Evolutionary conservation across 1,284 basidiomycete species (phyloP), one percentile per base, ranked within the genome.

Genomic region (Boletus sp.): DNA sequence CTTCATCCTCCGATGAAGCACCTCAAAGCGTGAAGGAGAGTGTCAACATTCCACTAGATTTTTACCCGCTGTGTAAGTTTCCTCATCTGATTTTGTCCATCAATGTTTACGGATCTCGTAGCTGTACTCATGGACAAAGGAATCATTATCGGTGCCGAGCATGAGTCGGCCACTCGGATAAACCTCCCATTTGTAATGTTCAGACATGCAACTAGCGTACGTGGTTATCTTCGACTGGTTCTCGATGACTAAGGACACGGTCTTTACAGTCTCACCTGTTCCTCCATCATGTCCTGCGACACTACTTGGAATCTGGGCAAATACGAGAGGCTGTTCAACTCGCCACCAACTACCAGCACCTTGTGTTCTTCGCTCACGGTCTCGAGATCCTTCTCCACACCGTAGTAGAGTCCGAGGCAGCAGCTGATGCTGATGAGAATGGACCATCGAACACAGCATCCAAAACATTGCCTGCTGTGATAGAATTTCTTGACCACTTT

Each of bases 41-140:
- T 67, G 89, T 98, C 37, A 91, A 86, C 58, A 92, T 99, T 53
- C 84, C 88, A 1, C 77, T 98, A 11, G 92, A 97, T 65, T 98
- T 98, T 68, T 98, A 99, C 70, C 96, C 96, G 0, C 74, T 99
- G 5, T 97, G 95, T 96, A 67, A 77, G 94, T 79, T 29, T 16
- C 35, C 57, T 53, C 27, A 15, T 56, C 50, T 55, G 47, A 11
- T 41, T n/a, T 58, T 43, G 42, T 55, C 18, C 39, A 42, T 51
- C 42, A 47, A 53, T 46, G 27, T 53, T 57, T 29, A 64, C 50
- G 39, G 20, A 27, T 43, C 36, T 46, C 45, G 15, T 63, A 96
- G 94, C 95, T 59, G 94, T 97, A 7, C 81, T 99, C 22, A 96
- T 99, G 91, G 95, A 98, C 72, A 98, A 98, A 71, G 97, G 96